Percentiles rank a stretch among this genome's conserved stretches.
Conservation (phyloP, 305 asterid genomes). For the Fraxinus dipetala region DNA sequence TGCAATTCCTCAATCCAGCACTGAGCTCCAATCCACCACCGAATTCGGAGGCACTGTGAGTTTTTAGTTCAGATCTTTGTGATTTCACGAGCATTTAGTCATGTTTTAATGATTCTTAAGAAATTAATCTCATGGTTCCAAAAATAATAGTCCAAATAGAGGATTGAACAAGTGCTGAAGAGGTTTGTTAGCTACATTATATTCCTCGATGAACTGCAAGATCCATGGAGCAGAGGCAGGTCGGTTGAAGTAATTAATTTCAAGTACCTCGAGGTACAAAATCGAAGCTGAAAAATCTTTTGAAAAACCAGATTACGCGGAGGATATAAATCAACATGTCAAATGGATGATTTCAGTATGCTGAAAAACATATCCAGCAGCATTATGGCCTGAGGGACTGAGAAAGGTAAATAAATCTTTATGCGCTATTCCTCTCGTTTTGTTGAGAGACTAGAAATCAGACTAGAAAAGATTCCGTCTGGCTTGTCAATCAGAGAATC, state of each 20-base stretch:
- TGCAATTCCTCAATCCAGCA: too few species aligned
- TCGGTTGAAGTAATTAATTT: slow-evolving; percentile 17
- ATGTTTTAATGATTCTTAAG: too few species aligned
- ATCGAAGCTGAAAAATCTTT: too few species aligned
- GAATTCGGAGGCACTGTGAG: slow-evolving; percentile 66
- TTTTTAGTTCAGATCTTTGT: not conserved
- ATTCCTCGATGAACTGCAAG: slow-evolving; percentile 71
- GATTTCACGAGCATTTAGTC: not conserved
- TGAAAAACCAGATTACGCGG: too few species aligned
- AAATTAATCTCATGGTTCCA: not conserved
- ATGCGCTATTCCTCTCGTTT: not conserved
- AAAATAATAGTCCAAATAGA: slow-evolving; percentile 27
- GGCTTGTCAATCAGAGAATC: slow-evolving; percentile 57
- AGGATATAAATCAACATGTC: too few species aligned
- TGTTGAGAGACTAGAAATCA: not conserved
- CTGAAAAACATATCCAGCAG: slow-evolving; percentile 58
- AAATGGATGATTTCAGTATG: slow-evolving; percentile 35
- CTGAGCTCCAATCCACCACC: slow-evolving; percentile 32
- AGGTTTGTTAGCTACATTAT: slow-evolving; percentile 69
- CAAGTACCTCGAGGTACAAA: not conserved
- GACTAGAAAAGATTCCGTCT: slow-evolving; percentile 53
- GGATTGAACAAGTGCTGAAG: slow-evolving; percentile 54
- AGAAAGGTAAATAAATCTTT: slow-evolving; percentile 39
- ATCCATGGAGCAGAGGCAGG: slow-evolving; percentile 88
- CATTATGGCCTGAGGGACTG: slow-evolving; percentile 62